Evolutionary conservation across 208 protist genomes (phyloP), one percentile per base, ranked within the genome.

Genomic region (Endotrypanum monterogeii): DNA sequence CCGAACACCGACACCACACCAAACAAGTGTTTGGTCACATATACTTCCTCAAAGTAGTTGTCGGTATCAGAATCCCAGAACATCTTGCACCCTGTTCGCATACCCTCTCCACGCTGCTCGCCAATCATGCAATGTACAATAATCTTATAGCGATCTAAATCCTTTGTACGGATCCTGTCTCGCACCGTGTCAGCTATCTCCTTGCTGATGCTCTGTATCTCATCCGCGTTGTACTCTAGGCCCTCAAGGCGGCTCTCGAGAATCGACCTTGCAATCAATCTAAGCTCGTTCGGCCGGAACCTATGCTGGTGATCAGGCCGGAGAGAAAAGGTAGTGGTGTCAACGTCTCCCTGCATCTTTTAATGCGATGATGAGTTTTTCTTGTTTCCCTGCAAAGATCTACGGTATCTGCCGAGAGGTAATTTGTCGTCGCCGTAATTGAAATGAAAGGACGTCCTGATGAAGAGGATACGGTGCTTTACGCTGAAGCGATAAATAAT

Each of bases 1-100:
- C 93, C 96, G 83, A 97, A 98, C 3, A 98, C 93, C 2, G 96
- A 98, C 8, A 97, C 94, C 11, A 96, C 83, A n/a, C 89, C 92
- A 79, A 97, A 98, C 37, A 98, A 80, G 60, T 94, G 74, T 32
- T 93, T 85, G 71, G 77, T 97, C 51, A 98, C 88, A 78, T 96
- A 98, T 28, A 97, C 91, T 76, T 98, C 91, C 76, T 97, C 90
- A 50, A 97, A 86, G 78, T 97, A 98, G 71, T 92, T 93, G 83
- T 98, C 96, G n/a, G 94, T 97, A 83, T 98, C 96, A 0, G 91
- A 94, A 84, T 98, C 96, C 94, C 96, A 98, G 76, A 98, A 98
- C 92, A 97, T 98, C 73, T 97, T 96, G 80, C 94, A 98, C 1
- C 96, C 96, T 35, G 96, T 90, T 7, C 93, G 91, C 63, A 98